Conservation (phyloP, 192 early-diverging fungal species). For the Coemansia sp. region DNA sequence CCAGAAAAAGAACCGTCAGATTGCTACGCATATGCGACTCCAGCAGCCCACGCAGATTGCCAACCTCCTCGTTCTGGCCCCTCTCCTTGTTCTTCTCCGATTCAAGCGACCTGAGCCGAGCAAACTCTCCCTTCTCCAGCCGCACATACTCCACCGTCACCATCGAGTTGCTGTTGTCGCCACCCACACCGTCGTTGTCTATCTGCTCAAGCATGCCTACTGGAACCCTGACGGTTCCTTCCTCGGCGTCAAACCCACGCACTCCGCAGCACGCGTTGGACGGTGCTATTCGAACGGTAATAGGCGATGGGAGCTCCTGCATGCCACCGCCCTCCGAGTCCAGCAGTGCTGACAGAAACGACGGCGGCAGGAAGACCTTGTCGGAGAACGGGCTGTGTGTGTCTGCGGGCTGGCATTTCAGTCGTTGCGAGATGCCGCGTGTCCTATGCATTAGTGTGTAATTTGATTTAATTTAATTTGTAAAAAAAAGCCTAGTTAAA, state of each 20-base stretch:
- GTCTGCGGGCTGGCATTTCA: slow-evolving; percentile 16
- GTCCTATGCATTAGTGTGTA: slow-evolving; percentile 7
- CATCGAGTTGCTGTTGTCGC: not conserved
- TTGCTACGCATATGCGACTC: slow-evolving; percentile 67
- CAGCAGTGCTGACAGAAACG: slow-evolving; percentile 24
- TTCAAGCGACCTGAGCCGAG: slow-evolving; percentile 60
- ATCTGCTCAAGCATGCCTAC: slow-evolving; percentile 55
- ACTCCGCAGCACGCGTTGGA: slow-evolving; percentile 58
- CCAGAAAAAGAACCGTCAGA: slow-evolving; percentile 68
- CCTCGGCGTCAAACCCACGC: slow-evolving; percentile 67
- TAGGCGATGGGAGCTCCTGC: slow-evolving; percentile 29
- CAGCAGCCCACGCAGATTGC: slow-evolving; percentile 58
- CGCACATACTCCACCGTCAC: slow-evolving; percentile 59
- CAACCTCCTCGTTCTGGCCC: not conserved
- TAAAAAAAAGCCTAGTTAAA: not conserved
- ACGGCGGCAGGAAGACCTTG: slow-evolving; percentile 39
- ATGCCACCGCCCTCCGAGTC: slow-evolving; percentile 6
- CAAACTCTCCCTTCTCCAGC: slow-evolving; percentile 67
- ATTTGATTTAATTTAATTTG: not conserved
- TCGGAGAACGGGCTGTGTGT: slow-evolving; percentile 16
- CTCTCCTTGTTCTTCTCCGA: not conserved
- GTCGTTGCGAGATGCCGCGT: slow-evolving; percentile 14
- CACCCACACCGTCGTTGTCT: not conserved
- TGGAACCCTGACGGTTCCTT: slow-evolving; percentile 54
- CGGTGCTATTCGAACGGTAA: slow-evolving; percentile 31